These are phyloP conservation scores for Fusarium incarnatum DNA, from an alignment of 2,329 filamentous ascomycete genomes.

Conservation along the genomic window DNA sequence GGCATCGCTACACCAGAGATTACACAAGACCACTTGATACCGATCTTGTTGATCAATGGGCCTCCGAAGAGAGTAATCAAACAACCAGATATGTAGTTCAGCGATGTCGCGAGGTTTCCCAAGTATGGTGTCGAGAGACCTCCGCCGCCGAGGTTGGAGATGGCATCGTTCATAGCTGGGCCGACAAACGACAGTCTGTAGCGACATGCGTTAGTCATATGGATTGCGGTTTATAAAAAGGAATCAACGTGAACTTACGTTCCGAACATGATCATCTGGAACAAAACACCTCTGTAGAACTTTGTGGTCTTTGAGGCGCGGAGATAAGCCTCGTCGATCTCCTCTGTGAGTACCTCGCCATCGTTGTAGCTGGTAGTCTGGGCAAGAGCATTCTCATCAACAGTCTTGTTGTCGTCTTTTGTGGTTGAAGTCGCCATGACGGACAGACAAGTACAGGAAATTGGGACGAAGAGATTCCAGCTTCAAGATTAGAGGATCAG, in stretches of 20 bases:
- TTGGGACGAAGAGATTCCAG: neutral
- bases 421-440: neutral
- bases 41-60: neutral
- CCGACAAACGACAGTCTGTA: neutral
- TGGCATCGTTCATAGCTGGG: neutral
- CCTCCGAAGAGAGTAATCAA: neutral
- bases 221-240: no score
- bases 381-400: neutral
- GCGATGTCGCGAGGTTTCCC: neutral
- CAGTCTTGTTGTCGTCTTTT: neutral
- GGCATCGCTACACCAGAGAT: slow-evolving; percentile 8
- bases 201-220: rapidly evolving
- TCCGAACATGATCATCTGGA: slow-evolving; percentile 1
- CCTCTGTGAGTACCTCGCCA: neutral
- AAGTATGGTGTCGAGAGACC: neutral
- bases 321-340: neutral
- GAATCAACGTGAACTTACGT: neutral
- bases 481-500: rapidly evolving
- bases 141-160: slow-evolving; percentile 1
- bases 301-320: neutral
- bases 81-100: neutral
- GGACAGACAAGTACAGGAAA: rapidly evolving
- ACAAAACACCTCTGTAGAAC: neutral
- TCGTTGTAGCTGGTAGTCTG: neutral
- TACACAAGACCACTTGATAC: slow-evolving; percentile 9